Evolutionary conservation across 108 stramenopile species (phyloP).

Genomic region (Aureococcus anophagefferens): DNA sequence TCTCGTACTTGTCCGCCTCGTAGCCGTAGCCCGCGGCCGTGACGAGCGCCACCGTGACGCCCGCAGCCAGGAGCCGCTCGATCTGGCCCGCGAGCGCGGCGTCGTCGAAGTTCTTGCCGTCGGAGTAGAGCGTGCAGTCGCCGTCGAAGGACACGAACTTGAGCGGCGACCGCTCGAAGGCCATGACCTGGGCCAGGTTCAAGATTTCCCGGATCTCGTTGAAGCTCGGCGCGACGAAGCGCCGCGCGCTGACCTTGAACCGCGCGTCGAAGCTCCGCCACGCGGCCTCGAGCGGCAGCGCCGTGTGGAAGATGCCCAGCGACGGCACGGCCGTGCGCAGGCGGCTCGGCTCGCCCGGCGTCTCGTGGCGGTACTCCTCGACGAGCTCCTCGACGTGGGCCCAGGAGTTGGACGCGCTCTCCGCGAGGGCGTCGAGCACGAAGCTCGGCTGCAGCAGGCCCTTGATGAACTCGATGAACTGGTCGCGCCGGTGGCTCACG

Average conservation of each 20-base stretch:
- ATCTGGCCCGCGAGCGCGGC: slow-evolving; percentile 65
- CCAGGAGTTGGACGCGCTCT: slow-evolving; percentile 71
- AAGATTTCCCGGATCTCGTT: slow-evolving; percentile 84
- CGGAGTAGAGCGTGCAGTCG: slow-evolving; percentile 78
- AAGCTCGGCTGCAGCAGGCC: slow-evolving; percentile 30
- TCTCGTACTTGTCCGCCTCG: slow-evolving; percentile 68
- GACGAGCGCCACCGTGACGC: slow-evolving; percentile 74
- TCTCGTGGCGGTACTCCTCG: slow-evolving; percentile 62
- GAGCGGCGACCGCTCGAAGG: slow-evolving; percentile 38
- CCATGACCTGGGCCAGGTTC: slow-evolving; percentile 80
- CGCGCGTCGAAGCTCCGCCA: slow-evolving; percentile 72
- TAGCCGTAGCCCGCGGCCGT: slow-evolving; percentile 91
- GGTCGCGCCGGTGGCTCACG: slow-evolving; percentile 74
- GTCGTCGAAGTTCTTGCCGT: slow-evolving; percentile 83
- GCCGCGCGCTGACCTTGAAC: slow-evolving; percentile 61
- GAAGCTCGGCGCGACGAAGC: slow-evolving; percentile 72
- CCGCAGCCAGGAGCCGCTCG: slow-evolving; percentile 56
- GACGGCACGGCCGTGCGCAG: slow-evolving; percentile 67
- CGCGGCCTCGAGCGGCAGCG: slow-evolving; percentile 62
- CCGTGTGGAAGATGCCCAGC: slow-evolving; percentile 74
- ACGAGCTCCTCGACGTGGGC: slow-evolving; percentile 76
- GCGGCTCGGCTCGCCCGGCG: slow-evolving; percentile 16
- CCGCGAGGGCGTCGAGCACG: slow-evolving; percentile 69
- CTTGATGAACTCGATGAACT: slow-evolving; percentile 62
- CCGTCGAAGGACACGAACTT: slow-evolving; percentile 80